phyloP scores from a whole-genome alignment of 345 rosid species.

The Dovyalis caffra region DNA sequence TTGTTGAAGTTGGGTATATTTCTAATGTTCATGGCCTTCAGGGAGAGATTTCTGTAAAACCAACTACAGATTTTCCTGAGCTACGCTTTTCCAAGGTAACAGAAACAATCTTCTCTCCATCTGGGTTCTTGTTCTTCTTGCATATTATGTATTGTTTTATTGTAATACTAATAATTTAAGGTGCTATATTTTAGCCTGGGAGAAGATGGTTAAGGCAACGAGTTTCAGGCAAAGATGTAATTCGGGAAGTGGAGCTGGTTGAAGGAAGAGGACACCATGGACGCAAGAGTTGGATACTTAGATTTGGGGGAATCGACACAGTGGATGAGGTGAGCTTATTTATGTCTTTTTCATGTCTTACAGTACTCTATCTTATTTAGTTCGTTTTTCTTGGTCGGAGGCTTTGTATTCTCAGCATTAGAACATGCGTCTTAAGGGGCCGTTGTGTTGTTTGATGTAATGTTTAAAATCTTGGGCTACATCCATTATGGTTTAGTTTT shows the following conservation, averaged over 20 bases:
- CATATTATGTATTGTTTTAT: background rate
- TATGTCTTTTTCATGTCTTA: background rate
- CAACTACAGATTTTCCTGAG: conserved; percentile 81
- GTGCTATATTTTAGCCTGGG: conserved; percentile 55
- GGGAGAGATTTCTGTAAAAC: conserved; percentile 76
- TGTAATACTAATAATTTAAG: conserved; percentile 1
- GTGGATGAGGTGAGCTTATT: conserved; percentile 58
- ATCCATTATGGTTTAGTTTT: too few relatives aligned
- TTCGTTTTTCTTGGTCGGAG: too few relatives aligned
- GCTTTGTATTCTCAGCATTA: too few relatives aligned
- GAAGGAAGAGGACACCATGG: conserved; percentile 81
- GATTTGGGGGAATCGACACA: conserved; percentile 61
- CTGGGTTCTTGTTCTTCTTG: background rate
- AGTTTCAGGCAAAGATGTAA: conserved; percentile 53
- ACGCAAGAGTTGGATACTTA: conserved; percentile 82
- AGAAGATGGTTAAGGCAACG: conserved; percentile 82
- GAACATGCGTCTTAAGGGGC: too few relatives aligned
- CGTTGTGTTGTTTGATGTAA: too few relatives aligned
- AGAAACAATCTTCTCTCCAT: background rate
- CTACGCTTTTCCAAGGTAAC: conserved; percentile 68
- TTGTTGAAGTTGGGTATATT: conserved; percentile 74
- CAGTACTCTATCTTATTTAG: too few relatives aligned
- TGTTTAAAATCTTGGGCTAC: too few relatives aligned
- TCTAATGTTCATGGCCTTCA: conserved; percentile 76
- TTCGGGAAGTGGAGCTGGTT: conserved; percentile 69